Conservation (phyloP, 768 basidiomycete genomes). For the Ephemerocybe angulata region DNA sequence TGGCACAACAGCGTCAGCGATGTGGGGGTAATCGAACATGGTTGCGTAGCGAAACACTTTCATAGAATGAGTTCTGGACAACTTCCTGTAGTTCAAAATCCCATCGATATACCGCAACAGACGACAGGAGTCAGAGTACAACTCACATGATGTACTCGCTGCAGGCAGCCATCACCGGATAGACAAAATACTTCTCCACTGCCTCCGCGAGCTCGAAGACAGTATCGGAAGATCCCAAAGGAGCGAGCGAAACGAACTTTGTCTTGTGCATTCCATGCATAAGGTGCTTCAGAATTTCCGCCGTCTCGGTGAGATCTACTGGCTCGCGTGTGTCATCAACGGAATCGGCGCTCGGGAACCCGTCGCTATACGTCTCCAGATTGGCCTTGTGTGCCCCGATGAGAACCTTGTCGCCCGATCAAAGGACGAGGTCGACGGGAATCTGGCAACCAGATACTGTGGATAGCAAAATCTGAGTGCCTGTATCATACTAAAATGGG, state of each 20-base stretch:
- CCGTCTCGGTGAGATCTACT: conserved; percentile 1
- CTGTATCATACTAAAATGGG: too few species aligned
- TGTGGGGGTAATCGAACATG: background rate
- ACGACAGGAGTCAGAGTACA: background rate
- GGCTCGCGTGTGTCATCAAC: background rate
- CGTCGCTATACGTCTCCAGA: background rate
- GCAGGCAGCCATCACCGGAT: conserved; percentile 4
- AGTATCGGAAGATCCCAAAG: background rate
- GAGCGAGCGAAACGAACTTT: background rate
- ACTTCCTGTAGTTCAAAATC: background rate
- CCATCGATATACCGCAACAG: background rate
- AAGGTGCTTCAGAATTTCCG: background rate
- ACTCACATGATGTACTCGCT: conserved; percentile 2
- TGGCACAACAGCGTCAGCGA: background rate
- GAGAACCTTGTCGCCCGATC: background rate
- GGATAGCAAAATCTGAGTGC: background rate
- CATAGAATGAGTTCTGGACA: background rate
- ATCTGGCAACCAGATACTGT: background rate
- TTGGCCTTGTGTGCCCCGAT: background rate
- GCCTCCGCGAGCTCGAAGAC: conserved; percentile 4
- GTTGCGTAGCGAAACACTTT: background rate
- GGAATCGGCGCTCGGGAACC: background rate
- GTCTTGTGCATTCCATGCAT: conserved; percentile 5
- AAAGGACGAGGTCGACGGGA: background rate
- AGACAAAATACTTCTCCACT: conserved; percentile 10